Evolutionary conservation across 1,284 basidiomycete species (phyloP), one percentile per base, ranked within the genome.

Genomic region (Trichosporon inkin): DNA sequence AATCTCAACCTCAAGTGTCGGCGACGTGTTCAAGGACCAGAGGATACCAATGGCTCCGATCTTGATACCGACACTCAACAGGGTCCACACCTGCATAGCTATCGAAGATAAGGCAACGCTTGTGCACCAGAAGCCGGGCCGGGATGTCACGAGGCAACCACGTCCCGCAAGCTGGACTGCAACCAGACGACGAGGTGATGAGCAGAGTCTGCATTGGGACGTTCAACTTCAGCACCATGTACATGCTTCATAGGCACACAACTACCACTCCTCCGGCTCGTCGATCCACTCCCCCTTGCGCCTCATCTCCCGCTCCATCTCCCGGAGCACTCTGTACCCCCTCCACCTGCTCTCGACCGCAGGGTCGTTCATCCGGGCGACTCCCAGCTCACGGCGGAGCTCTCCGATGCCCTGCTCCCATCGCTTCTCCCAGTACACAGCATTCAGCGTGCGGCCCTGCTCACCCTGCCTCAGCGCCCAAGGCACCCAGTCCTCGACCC

Each of bases 341-440:
- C 75, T 71, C 67, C 80, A 81, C 20, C 77, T 58, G 28, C 56
- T 61, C 57, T 76, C 73, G 19, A 78, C 77, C 0, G 68, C 73
- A 1, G 44, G 28, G 16, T 55, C 61, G 14, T 71, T 56, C 54
- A 75, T 73, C 10, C 68, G 60, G 52, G 44, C 70, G 52, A 94
- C 83, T n/a, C 92, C 90, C 17, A 95, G 80, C 71, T 93, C 89
- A 62, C 77, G 81, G 76, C 90, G 88, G 78, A 97, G 82, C 57
- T 91, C 87, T 2, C 84, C 84, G 4, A 95, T 78, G 59, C 89
- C 83, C 76, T 90, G 87, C 58, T 86, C 86, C 94, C 94, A 99
- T 61, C 92, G 81, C 75, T 92, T 83, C 79, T 99, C 95, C 96
- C 95, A 99, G 71, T 94, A 93, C 8, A 99, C 87, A 0, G 88